Conservation (phyloP, 2,329 filamentous ascomycete species). For the Penicillium sp. region DNA sequence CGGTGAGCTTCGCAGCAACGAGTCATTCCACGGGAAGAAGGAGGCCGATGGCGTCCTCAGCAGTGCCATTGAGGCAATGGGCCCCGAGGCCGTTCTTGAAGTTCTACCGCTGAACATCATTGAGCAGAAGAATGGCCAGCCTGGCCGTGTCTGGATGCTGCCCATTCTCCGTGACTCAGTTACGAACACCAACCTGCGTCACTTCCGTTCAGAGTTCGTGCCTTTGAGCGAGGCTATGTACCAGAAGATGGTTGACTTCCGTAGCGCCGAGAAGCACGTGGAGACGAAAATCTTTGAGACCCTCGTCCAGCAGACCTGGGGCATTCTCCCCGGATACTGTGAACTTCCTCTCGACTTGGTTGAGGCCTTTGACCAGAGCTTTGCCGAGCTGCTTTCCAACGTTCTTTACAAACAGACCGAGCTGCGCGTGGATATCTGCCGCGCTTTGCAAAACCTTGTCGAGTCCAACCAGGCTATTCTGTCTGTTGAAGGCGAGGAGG, state of each 20-base stretch:
- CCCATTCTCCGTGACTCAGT: slow-evolving; percentile 85
- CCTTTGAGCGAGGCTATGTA: slow-evolving; percentile 87
- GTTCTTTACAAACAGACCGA: slow-evolving; percentile 89
- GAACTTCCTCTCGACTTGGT: slow-evolving; percentile 77
- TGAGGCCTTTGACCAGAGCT: slow-evolving; percentile 73
- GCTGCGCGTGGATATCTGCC: slow-evolving; percentile 79
- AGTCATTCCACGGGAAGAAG: slow-evolving; percentile 88
- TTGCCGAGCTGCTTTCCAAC: slow-evolving; percentile 87
- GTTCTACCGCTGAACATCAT: slow-evolving; percentile 82
- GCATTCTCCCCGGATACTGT: slow-evolving; percentile 87
- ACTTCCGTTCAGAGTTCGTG: slow-evolving; percentile 82
- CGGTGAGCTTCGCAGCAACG: slow-evolving; percentile 80
- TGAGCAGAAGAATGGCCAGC: slow-evolving; percentile 68
- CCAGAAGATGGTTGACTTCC: slow-evolving; percentile 79
- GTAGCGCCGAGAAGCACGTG: slow-evolving; percentile 79
- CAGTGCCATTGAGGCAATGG: slow-evolving; percentile 82
- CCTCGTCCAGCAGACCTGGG: slow-evolving; percentile 92
- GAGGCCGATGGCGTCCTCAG: slow-evolving; percentile 88
- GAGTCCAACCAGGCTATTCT: slow-evolving; percentile 85
- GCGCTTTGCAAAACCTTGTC: slow-evolving; percentile 75
- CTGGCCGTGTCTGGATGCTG: slow-evolving; percentile 89
- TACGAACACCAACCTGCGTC: slow-evolving; percentile 76
- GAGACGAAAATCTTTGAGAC: slow-evolving; percentile 98
- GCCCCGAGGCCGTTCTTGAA: slow-evolving; percentile 73
- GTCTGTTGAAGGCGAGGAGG: slow-evolving; percentile 61